Evolutionary conservation across 805 yeast species (phyloP), one percentile per base, ranked within the genome.

Genomic region (Wickerhamomyces alni): DNA sequence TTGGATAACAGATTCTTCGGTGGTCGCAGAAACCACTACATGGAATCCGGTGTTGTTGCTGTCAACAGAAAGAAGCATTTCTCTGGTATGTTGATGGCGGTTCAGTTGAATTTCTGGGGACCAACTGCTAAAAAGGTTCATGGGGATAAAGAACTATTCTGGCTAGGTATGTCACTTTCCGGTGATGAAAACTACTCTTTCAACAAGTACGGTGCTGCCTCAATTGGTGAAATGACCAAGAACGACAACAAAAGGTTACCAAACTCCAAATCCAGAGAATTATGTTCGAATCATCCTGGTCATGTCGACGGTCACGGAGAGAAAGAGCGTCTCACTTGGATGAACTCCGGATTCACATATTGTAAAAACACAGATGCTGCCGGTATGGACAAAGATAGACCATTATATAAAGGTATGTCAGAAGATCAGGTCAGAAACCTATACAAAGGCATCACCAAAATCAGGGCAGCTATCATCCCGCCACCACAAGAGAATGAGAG

Each of bases 311-410:
- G 72, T 38, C 64, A 61, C 32, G 79, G 74, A 52, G 54, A 66
- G n/a, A 30, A 17, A 11, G 33, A 30, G 5, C 33, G 33, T 30
- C 11, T 30, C n/a, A 17, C 80, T 4, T 82, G 88, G 87, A 67
- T 81, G 34, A 82, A 82, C 51, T 82, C 87, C 15, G 91, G 91
- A 0, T 70, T 80, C 55, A 65, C 69, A 36, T 74, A 68, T 36
- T 82, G 88, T 58, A 75, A 75, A 47, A 62, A 70, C 26, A 38
- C 45, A 3, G 42, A 49, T 9, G 52, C 62, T 22, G 71, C 68
- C 1, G 48, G 43, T 15, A 43, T 47, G 13, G 70, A 75, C 42
- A 65, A 47, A 33, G 57, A 59, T n/a, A 53, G 61, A 22, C 70
- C 68, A 30, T 47, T 59, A 35, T 63, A 58, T 32, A 54, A 55